phyloP scores from a whole-genome alignment of 1,139 yeast genomes.

The Taphrina confusa region DNA sequence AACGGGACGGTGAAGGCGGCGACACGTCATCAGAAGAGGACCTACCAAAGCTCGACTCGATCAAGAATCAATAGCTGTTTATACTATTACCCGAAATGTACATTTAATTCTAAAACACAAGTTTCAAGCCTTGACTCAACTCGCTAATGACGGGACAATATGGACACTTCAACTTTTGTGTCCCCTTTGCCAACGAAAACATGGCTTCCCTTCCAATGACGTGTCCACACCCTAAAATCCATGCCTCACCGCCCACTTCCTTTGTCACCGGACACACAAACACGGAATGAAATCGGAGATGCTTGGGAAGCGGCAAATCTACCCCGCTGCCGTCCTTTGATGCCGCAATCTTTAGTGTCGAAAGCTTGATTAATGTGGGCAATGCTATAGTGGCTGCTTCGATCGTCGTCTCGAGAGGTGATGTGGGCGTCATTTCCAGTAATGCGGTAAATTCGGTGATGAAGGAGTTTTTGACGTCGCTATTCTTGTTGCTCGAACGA shows the following conservation, averaged over 20 bases:
- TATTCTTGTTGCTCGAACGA: slow-evolving; percentile 46
- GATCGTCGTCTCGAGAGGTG: slow-evolving; percentile 67
- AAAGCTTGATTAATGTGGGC: slow-evolving; percentile 70
- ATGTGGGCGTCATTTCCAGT: slow-evolving; percentile 65
- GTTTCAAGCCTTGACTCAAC: slow-evolving; percentile 12
- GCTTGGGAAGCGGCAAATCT: slow-evolving; percentile 58
- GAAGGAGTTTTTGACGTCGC: slow-evolving; percentile 56
- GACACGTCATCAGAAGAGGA: slow-evolving; percentile 5
- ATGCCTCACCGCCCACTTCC: slow-evolving; percentile 65
- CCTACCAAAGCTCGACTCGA: too few species aligned
- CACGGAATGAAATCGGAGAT: slow-evolving; percentile 69
- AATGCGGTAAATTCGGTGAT: slow-evolving; percentile 67
- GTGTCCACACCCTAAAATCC: slow-evolving; percentile 60
- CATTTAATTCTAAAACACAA: neutral
- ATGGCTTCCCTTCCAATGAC: slow-evolving; percentile 34
- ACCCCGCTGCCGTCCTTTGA: slow-evolving; percentile 43
- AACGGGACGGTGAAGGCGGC: neutral
- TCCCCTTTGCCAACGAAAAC: slow-evolving; percentile 24
- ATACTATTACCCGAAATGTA: neutral
- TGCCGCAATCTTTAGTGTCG: slow-evolving; percentile 45
- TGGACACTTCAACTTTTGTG: slow-evolving; percentile 57
- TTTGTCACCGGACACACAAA: slow-evolving; percentile 90
- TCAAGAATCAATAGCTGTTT: too few species aligned
- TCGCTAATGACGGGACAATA: slow-evolving; percentile 58
- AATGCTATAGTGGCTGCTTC: slow-evolving; percentile 72